Conservation (phyloP, 306 rosid species). For the Fragaria vesca region DNA sequence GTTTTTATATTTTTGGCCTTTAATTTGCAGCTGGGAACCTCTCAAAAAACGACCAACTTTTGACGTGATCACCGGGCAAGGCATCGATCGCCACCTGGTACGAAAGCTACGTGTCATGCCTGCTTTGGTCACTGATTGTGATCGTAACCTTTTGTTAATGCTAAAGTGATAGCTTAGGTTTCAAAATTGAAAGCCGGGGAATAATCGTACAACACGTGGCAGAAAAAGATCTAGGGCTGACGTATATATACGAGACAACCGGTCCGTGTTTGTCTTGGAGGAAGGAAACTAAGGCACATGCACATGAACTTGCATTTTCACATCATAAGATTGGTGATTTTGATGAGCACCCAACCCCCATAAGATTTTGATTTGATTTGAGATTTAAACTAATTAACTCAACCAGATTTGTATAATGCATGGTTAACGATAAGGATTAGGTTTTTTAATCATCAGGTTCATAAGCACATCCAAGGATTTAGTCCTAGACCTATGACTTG, state of each 20-base stretch:
- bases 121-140: not conserved
- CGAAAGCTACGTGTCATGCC: constrained; percentile 10
- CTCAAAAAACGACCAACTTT: constrained; percentile 2
- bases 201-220: constrained; percentile 12
- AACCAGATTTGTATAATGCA: not conserved
- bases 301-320: not conserved
- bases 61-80: constrained; percentile 25
- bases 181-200: not conserved
- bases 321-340: not conserved
- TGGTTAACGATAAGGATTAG: not conserved
- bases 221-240: not conserved
- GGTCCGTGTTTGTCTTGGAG: not conserved
- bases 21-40: not conserved
- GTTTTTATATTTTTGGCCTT: not conserved
- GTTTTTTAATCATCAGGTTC: not conserved
- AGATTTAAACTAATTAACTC: not conserved
- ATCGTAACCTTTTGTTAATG: not conserved
- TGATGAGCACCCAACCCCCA: not conserved
- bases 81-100: constrained; percentile 12
- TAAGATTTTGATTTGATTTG: not conserved
- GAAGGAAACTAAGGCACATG: not conserved
- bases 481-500: not conserved
- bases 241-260: not conserved
- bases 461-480: not conserved
- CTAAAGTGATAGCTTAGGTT: not conserved